Conservation (phyloP, 345 rosid species). For the rapeseed (Brassica napus) region DNA sequence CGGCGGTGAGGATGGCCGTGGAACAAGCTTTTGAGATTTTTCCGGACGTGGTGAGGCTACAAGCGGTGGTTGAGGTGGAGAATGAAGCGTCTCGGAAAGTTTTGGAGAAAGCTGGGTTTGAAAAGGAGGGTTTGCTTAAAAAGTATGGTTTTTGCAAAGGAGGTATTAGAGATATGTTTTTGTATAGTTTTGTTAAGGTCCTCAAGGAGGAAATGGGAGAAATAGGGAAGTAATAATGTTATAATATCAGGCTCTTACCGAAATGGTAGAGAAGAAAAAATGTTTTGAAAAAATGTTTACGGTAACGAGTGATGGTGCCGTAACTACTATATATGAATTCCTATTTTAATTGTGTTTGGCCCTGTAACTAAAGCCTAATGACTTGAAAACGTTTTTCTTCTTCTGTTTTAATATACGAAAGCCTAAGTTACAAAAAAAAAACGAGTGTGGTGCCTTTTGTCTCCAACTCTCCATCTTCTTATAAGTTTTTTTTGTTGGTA, state of each 20-base stretch:
- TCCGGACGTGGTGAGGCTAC: constrained; percentile 48
- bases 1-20: constrained; percentile 25
- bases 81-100: constrained; percentile 63
- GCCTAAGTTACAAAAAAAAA: too few relatives aligned
- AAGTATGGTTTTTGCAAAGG: constrained; percentile 53
- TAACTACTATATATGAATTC: too few relatives aligned
- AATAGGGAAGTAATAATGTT: neutral
- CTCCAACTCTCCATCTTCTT: too few relatives aligned
- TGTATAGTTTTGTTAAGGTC: constrained; percentile 28
- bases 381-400: too few relatives aligned
- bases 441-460: too few relatives aligned
- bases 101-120: constrained; percentile 62
- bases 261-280: neutral
- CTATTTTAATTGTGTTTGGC: too few relatives aligned
- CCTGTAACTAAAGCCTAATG: too few relatives aligned
- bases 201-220: neutral
- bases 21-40: constrained; percentile 10
- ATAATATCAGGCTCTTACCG: neutral
- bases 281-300: neutral
- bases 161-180: constrained; percentile 50
- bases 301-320: constrained; percentile 8
- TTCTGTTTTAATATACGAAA: too few relatives aligned
- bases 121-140: constrained; percentile 63
- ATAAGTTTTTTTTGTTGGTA: neutral
- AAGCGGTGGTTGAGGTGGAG: constrained; percentile 60